Percentiles rank a stretch among this genome's conserved stretches.
phyloP scores from a whole-genome alignment of 2,329 filamentous ascomycete genomes.

The Neocatenulostroma microsporum region DNA sequence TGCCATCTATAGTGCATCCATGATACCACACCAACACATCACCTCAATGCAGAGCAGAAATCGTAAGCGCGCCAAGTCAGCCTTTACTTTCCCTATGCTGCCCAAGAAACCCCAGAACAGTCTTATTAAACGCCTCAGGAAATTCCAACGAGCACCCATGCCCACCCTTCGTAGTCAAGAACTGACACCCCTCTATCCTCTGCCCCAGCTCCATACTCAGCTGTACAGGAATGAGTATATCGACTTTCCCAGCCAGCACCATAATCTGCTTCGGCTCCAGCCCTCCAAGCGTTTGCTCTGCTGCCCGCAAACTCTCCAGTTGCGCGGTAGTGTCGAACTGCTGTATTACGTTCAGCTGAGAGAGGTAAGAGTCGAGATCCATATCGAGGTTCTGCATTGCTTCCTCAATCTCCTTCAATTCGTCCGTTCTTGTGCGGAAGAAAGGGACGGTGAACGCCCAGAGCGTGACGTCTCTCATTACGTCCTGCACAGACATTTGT shows the following conservation, averaged over 20 bases:
- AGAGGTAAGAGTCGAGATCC: conserved; percentile 15
- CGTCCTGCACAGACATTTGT: conserved; percentile 16
- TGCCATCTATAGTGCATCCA: too few species aligned
- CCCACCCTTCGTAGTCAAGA: conserved; percentile 16
- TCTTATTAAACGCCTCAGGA: conserved; percentile 16
- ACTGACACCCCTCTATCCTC: conserved; percentile 14
- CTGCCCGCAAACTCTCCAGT: conserved; percentile 11
- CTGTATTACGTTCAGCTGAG: conserved; percentile 20
- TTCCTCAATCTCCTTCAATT: conserved; percentile 14
- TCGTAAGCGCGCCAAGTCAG: too few species aligned
- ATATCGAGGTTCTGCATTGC: conserved; percentile 18
- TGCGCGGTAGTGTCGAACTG: conserved; percentile 14
- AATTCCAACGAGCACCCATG: conserved; percentile 20
- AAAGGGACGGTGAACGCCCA: conserved; percentile 22
- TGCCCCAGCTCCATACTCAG: conserved; percentile 16
- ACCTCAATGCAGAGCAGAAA: too few species aligned
- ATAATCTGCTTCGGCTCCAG: conserved; percentile 13
- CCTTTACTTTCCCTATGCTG: conserved; percentile 3
- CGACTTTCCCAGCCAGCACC: conserved; percentile 19
- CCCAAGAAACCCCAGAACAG: conserved; percentile 12
- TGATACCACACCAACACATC: too few species aligned
- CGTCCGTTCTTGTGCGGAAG: conserved; percentile 11
- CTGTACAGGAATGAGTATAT: conserved; percentile 18
- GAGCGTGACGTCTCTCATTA: conserved; percentile 21
- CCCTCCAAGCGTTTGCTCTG: conserved; percentile 12